Conservation (phyloP, 805 yeast species). For the Candida peoriensis region DNA sequence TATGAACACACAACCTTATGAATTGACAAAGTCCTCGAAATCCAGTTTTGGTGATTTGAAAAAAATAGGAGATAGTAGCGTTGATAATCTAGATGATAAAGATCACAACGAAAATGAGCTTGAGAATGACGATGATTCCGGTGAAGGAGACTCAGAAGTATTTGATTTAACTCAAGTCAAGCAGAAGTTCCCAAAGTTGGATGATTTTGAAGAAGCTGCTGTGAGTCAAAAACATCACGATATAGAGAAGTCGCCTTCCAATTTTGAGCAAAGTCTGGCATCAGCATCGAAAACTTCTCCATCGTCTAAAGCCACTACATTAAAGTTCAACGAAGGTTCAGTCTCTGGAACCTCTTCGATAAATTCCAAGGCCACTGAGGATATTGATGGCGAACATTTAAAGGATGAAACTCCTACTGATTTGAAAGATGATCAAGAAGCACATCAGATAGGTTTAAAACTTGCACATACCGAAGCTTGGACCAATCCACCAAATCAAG, state of each 20-base stretch:
- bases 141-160: constrained; percentile 15
- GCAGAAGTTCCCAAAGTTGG: constrained; percentile 48
- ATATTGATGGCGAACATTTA: background rate
- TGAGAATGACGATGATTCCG: background rate
- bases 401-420: no score
- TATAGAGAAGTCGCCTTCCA: background rate
- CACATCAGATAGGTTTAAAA: constrained; percentile 11
- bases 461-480: constrained; percentile 21
- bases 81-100: constrained; percentile 1
- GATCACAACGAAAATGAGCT: constrained; percentile 2
- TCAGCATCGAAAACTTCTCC: constrained; percentile 2
- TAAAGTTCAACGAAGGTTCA: background rate
- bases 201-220: constrained; percentile 22
- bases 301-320: background rate
- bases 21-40: constrained; percentile 18
- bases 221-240: constrained; percentile 13
- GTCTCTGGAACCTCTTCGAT: constrained; percentile 3
- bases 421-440: background rate
- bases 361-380: background rate
- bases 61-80: background rate
- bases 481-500: constrained; percentile 7
- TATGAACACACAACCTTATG: constrained; percentile 13
- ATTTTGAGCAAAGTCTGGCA: background rate
- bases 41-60: constrained; percentile 23
- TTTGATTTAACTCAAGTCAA: constrained; percentile 41